Conservation (phyloP, 1,139 yeast genomes). For the Wickerhamomyces sp. region DNA sequence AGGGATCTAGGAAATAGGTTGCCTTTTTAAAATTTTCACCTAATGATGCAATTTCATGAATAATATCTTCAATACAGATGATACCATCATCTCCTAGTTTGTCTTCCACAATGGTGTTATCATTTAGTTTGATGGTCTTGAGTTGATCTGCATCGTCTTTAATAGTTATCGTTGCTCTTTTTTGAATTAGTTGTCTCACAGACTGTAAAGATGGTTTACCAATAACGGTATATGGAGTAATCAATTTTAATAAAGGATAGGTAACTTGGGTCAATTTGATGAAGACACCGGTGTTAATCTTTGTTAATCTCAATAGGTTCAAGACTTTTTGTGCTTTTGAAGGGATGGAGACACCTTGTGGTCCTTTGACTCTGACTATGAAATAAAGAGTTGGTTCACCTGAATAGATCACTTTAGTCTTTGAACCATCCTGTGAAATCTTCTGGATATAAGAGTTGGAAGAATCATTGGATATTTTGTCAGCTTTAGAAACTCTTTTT, state of each 20-base stretch:
- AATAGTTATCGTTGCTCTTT: constrained; percentile 59
- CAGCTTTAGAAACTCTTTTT: constrained; percentile 52
- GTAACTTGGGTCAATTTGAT: constrained; percentile 54
- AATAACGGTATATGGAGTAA: constrained; percentile 67
- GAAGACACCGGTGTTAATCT: constrained; percentile 65
- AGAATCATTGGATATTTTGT: constrained; percentile 25
- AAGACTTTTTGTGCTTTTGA: constrained; percentile 58
- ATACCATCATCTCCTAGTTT: constrained; percentile 63
- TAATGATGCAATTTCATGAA: constrained; percentile 60
- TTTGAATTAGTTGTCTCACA: constrained; percentile 67
- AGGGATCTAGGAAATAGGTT: constrained; percentile 62
- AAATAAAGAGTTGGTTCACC: constrained; percentile 52
- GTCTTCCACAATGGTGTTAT: constrained; percentile 72
- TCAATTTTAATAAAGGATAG: constrained; percentile 56
- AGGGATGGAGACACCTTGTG: constrained; percentile 64
- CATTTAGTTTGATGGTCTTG: constrained; percentile 50
- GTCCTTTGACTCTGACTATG: constrained; percentile 58
- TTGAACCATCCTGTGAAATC: constrained; percentile 31
- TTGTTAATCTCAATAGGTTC: constrained; percentile 51
- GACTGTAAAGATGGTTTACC: constrained; percentile 71
- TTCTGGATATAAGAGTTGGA: constrained; percentile 21
- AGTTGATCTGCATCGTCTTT: constrained; percentile 34
- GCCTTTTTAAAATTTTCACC: constrained; percentile 61
- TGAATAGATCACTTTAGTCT: constrained; percentile 30
- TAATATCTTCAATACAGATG: constrained; percentile 74